Base-by-base conservation (phyloP, 208 protist genomes). In the Tritrichomonas foetus region DNA sequence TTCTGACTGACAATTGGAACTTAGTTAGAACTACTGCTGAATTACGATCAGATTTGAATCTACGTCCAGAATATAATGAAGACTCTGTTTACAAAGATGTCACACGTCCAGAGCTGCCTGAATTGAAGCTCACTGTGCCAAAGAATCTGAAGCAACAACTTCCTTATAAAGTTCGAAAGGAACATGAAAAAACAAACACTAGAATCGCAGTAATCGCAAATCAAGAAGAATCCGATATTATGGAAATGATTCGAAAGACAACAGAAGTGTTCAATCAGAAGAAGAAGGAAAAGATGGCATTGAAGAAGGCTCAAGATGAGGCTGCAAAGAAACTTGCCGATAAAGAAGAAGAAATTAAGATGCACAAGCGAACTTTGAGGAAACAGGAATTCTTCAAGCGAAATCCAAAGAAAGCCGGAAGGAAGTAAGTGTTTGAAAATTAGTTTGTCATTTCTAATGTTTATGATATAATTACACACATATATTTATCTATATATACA, bases 1-100 rank as follows among this genome's bases (percentile, higher is more conserved):
- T 97, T 3, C 95, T 98, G 0, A 94, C n/a, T 27, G 69, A 53
- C 11, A 36, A 82, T 69, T 92, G 66, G 66, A 30, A 30, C 25
- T 30, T 66, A 1, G 14, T 94, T 50, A 78, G 57, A 61, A 72
- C 82, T 13, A 80, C 55, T 14, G 93, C 64, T 8, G 47, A 78
- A 66, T 47, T 66, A 16, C 0, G 94, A 94, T 39, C 66, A 94
- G 78, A 93, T 94, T 9, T 53, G 1, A 66, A 66, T 14, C 20
- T 69, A 3, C 33, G 89, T n/a, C 89, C 89, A n/a, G 27, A 64
- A 49, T 93, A 72, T 33, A 93, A 93, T 20, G 89, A 93, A 72
- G 89, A 93, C 36, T 93, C 89, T 20, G 89, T 93, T 30, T 93
- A 93, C 57, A 64, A 39, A 49, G 57, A 69, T 30, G 55, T 72